A percentile compares a stretch with the other conserved stretches of the same genome.
Evolutionary conservation across 768 basidiomycete genomes (phyloP).

Genomic region (Calocera cornea): DNA sequence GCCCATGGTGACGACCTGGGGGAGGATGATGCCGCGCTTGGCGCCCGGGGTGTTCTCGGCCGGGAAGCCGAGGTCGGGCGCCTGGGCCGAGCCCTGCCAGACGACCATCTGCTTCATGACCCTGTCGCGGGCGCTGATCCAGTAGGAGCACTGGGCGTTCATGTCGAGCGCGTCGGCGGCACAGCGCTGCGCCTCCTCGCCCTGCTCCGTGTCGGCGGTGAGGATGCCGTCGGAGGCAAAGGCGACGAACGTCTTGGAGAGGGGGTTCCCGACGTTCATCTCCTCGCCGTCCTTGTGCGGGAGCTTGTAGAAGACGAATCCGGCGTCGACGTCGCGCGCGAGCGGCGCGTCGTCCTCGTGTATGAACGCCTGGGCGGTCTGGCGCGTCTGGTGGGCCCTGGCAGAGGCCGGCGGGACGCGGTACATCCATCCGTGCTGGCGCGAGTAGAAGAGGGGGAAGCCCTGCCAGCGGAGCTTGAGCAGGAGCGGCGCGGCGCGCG

Average conservation of each 20-base stretch:
- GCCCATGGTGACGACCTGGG: conserved; percentile 96
- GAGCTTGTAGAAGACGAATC: conserved; percentile 71
- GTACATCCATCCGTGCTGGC: conserved; percentile 84
- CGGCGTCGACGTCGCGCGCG: conserved; percentile 34
- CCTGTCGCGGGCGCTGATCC: conserved; percentile 88
- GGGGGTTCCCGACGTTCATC: conserved; percentile 88
- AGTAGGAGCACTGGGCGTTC: conserved; percentile 92
- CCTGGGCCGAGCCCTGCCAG: conserved; percentile 42
- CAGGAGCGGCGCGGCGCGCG: conserved; percentile 68
- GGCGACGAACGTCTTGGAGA: conserved; percentile 79
- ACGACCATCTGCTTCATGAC: conserved; percentile 87
- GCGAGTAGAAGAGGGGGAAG: conserved; percentile 72
- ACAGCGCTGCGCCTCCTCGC: conserved; percentile 31
- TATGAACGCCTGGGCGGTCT: conserved; percentile 41
- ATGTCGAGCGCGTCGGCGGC: conserved; percentile 78
- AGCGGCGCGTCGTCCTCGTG: conserved; percentile 49
- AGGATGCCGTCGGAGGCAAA: conserved; percentile 77
- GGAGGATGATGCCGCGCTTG: conserved; percentile 84
- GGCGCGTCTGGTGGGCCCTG: conserved; percentile 32
- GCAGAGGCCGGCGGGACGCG: conserved; percentile 40
- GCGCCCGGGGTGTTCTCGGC: conserved; percentile 18
- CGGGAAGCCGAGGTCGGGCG: conserved; percentile 40
- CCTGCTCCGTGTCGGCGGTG: conserved; percentile 24
- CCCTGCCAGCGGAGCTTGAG: conserved; percentile 78
- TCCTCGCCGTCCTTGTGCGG: conserved; percentile 93